Percentiles rank a stretch among this genome's conserved stretches.
phyloP scores from a whole-genome alignment of 2,329 filamentous ascomycete genomes.

The Colletotrichum spaethianum region DNA sequence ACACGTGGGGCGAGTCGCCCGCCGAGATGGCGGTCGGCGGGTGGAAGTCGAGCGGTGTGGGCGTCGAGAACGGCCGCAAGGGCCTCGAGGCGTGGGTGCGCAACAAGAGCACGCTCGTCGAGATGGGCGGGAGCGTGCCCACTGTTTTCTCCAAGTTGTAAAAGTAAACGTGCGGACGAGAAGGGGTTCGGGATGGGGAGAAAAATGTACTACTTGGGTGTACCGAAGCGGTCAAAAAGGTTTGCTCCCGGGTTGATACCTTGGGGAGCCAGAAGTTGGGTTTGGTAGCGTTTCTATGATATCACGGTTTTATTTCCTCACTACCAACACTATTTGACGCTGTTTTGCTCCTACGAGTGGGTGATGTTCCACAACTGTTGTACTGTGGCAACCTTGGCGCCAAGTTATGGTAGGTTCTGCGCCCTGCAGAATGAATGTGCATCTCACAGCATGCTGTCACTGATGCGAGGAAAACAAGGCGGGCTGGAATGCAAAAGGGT shows the following conservation, averaged over 20 bases:
- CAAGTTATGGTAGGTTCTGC: too few relatives aligned
- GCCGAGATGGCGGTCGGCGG: conserved; percentile 94
- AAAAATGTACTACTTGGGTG: not conserved
- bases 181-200: not conserved
- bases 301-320: conserved; percentile 3
- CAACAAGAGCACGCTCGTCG: conserved; percentile 91
- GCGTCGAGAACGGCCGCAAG: conserved; percentile 86
- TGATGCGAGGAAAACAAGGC: too few relatives aligned
- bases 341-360: too few relatives aligned
- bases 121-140: conserved; percentile 79
- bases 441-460: too few relatives aligned
- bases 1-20: conserved; percentile 93
- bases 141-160: conserved; percentile 82
- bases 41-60: conserved; percentile 92
- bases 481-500: too few relatives aligned
- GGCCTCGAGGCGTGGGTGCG: conserved; percentile 86
- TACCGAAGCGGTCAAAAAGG: not conserved
- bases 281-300: conserved; percentile 32
- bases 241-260: not conserved
- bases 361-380: not conserved
- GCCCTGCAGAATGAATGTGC: too few relatives aligned
- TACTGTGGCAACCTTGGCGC: not conserved
- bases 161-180: conserved; percentile 31
- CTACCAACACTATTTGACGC: not conserved
- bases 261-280: not conserved